Evolutionary conservation across 2,329 filamentous ascomycete genomes (phyloP).

Genomic region (Dactylellina parvicollis): DNA sequence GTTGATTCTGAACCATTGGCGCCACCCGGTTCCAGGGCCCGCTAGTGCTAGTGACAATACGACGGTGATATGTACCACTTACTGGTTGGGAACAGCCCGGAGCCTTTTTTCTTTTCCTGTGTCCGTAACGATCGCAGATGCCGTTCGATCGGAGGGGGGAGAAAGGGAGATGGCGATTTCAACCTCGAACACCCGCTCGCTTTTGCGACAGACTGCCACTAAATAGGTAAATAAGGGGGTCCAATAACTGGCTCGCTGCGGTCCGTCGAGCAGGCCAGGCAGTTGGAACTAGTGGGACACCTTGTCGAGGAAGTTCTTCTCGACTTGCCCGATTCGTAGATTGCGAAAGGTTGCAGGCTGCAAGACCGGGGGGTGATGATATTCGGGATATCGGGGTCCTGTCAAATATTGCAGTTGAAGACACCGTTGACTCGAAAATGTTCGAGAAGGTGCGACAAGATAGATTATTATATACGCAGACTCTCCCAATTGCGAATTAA

Average conservation of each 20-base stretch:
- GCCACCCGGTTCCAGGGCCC: not conserved
- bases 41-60: too few relatives aligned
- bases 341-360: not conserved
- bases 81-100: constrained; percentile 35
- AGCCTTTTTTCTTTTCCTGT: constrained; percentile 7
- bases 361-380: not conserved
- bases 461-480: too few relatives aligned
- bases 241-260: constrained; percentile 9
- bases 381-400: too few relatives aligned
- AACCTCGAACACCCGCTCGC: not conserved
- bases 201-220: not conserved
- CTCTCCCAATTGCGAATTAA: not conserved
- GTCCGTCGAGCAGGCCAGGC: constrained; percentile 20
- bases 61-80: too few relatives aligned
- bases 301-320: constrained; percentile 28
- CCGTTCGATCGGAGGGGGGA: not conserved
- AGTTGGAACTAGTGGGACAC: constrained; percentile 17
- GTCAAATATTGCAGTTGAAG: too few relatives aligned
- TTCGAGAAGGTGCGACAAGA: too few relatives aligned
- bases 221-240: constrained; percentile 12
- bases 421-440: too few relatives aligned
- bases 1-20: constrained; percentile 30
- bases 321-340: constrained; percentile 42
- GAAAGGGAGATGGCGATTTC: not conserved
- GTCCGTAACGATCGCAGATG: not conserved